Conservation (phyloP, 2,329 filamentous ascomycete species). For the Ophiobolus disseminans region DNA sequence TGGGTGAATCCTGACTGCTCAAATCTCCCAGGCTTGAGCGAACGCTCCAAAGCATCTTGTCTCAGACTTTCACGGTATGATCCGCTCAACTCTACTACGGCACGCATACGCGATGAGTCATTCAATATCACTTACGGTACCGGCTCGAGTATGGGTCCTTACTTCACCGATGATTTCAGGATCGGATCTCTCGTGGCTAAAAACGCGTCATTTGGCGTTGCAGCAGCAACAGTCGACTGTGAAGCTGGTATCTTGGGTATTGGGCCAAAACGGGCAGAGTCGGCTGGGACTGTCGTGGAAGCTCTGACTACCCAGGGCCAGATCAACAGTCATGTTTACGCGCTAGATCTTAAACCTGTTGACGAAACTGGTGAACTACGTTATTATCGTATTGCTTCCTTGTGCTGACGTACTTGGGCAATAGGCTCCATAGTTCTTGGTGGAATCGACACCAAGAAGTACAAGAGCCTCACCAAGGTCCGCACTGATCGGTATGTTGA, state of each 20-base stretch:
- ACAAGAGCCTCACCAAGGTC: too few species aligned
- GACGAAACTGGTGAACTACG: too few species aligned
- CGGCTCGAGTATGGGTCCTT: not conserved
- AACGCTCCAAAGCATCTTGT: too few species aligned
- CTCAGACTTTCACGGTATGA: too few species aligned
- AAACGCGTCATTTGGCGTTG: not conserved
- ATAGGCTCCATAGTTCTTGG: too few species aligned
- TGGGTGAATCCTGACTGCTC: constrained; percentile 6
- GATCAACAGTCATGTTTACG: not conserved
- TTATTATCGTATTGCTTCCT: too few species aligned
- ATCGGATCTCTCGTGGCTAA: not conserved
- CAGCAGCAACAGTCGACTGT: not conserved
- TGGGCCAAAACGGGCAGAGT: not conserved
- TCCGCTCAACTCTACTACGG: not conserved
- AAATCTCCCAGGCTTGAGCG: too few species aligned
- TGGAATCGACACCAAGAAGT: too few species aligned
- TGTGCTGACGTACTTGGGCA: too few species aligned
- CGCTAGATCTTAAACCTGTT: not conserved
- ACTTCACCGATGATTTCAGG: constrained; percentile 2
- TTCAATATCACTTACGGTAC: constrained; percentile 5
- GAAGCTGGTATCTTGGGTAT: not conserved
- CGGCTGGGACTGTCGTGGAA: not conserved
- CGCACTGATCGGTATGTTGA: too few species aligned
- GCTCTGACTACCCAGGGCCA: not conserved
- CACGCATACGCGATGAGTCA: not conserved